Evolutionary conservation across 2,329 filamentous ascomycete species (phyloP), one percentile per base, ranked within the genome.

Genomic region (Scorias spongiosa): DNA sequence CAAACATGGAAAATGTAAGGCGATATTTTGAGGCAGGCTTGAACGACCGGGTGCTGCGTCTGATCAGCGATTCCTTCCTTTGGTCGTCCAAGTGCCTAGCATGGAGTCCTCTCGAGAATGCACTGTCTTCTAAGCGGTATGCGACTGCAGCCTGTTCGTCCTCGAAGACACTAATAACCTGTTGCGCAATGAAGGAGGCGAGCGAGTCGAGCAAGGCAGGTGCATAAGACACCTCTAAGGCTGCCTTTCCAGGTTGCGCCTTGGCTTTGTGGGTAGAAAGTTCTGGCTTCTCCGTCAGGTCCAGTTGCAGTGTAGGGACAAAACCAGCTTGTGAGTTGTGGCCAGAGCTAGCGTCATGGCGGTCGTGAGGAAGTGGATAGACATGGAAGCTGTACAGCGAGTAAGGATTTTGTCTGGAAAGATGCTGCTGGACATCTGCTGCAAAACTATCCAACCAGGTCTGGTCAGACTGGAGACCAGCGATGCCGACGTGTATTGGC

Each of bases 1-100:
- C 91, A 60, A 98, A 96, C 2, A 98, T 71, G 0, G 91, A 98
- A 58, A 98, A 94, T 0, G 88, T 94, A 26, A 98, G 69, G 59
- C 98, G 91, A 60, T 96, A 98, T 0, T 85, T 93, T 11, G 88
- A 80, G 3, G 91, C 82, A 60, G 95, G 93, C 59, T 89, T 93
- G 57, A 96, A 75, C 1, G 87, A 86, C 42, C 87, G 75, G 2
- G 84, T 91, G 30, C 84, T 84, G 48, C 87, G 82, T 44, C 70
- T 69, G 47, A 71, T 70, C 28, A 80, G 72, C 70, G 81, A 54
- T 36, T 51, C 44, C 40, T 48, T 46, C 10, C 45, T 44, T 18
- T 50, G 52, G 2, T 46, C 41, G 17, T 43, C 47, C 9, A 67
- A 61, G n/a, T 59, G 53, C 1, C 59, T 57, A 45, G 60, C 41